Percentiles rank a stretch among this genome's conserved stretches.
Conservation (phyloP, 1,139 yeast genomes). For the Starmera stellimalicola region DNA sequence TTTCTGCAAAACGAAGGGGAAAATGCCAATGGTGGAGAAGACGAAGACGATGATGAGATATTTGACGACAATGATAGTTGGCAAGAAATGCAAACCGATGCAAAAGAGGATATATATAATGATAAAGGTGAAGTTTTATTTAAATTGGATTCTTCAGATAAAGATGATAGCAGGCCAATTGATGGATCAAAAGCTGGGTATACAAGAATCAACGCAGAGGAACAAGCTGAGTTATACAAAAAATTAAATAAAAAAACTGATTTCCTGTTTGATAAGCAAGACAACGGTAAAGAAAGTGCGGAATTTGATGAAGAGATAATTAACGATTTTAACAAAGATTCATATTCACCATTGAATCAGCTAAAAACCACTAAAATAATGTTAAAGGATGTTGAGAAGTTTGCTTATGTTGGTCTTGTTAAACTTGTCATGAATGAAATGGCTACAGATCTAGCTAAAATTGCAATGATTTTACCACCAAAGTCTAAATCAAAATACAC, state of each 20-base stretch:
- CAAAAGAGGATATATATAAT: slow-evolving; percentile 48
- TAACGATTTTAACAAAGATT: slow-evolving; percentile 30
- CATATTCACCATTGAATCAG: slow-evolving; percentile 41
- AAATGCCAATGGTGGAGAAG: background rate
- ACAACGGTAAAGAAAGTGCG: slow-evolving; percentile 7
- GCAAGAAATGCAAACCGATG: slow-evolving; percentile 55
- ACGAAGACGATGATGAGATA: background rate
- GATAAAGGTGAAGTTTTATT: slow-evolving; percentile 43
- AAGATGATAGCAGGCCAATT: slow-evolving; percentile 7
- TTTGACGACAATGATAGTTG: slow-evolving; percentile 29
- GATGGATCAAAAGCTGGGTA: slow-evolving; percentile 48
- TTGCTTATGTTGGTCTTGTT: slow-evolving; percentile 85
- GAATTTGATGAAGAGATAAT: slow-evolving; percentile 22
- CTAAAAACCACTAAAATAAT: slow-evolving; percentile 72
- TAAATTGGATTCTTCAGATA: slow-evolving; percentile 13
- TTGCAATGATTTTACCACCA: slow-evolving; percentile 41
- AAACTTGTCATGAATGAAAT: slow-evolving; percentile 68
- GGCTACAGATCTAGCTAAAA: slow-evolving; percentile 67
- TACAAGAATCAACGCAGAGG: slow-evolving; percentile 82
- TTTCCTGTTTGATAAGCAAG: slow-evolving; percentile 49
- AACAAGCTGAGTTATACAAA: slow-evolving; percentile 71
- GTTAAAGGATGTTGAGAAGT: slow-evolving; percentile 75
- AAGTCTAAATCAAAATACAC: slow-evolving; percentile 36
- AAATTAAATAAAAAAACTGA: slow-evolving; percentile 77
- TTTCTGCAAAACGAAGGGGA: background rate